A percentile compares a stretch with the other conserved stretches of the same genome.
phyloP scores from a whole-genome alignment of 192 early-diverging fungal species.

The Funneliformis geosporum region DNA sequence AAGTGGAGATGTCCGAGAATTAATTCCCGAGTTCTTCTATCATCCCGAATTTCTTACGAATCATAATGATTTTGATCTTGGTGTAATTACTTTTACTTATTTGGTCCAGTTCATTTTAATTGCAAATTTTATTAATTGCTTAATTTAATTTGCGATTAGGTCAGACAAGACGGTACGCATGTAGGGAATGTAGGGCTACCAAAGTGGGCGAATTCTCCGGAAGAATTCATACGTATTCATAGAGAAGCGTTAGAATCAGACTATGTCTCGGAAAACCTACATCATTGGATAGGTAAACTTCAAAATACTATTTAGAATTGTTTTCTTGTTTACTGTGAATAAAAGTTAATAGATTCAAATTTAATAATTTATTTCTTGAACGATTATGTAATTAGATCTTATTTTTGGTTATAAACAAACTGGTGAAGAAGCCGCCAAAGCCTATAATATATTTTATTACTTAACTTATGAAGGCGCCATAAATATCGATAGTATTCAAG shows the following conservation, averaged over 20 bases:
- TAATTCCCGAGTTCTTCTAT: slow-evolving; percentile 92
- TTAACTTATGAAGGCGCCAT: slow-evolving; percentile 80
- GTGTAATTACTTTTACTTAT: slow-evolving; percentile 18
- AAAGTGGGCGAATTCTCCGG: slow-evolving; percentile 72
- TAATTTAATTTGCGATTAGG: neutral
- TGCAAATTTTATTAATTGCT: neutral
- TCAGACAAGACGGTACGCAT: slow-evolving; percentile 21
- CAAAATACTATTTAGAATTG: neutral
- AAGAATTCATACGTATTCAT: slow-evolving; percentile 84
- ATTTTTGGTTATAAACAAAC: slow-evolving; percentile 87
- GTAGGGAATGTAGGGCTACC: slow-evolving; percentile 61
- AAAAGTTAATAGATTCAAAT: neutral
- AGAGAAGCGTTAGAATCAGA: slow-evolving; percentile 73
- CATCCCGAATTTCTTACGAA: slow-evolving; percentile 82
- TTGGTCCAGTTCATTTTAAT: neutral
- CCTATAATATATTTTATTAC: slow-evolving; percentile 77
- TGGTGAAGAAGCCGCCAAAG: slow-evolving; percentile 71
- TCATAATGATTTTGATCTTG: slow-evolving; percentile 58
- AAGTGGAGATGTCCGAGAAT: slow-evolving; percentile 79
- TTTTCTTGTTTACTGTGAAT: neutral
- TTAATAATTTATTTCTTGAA: neutral
- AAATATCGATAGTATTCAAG: slow-evolving; percentile 68
- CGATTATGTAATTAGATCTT: slow-evolving; percentile 56
- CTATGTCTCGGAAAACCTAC: slow-evolving; percentile 73
- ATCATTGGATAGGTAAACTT: slow-evolving; percentile 66